Base-by-base conservation (phyloP, 1,284 basidiomycete genomes). In the Bothia castanella region DNA sequence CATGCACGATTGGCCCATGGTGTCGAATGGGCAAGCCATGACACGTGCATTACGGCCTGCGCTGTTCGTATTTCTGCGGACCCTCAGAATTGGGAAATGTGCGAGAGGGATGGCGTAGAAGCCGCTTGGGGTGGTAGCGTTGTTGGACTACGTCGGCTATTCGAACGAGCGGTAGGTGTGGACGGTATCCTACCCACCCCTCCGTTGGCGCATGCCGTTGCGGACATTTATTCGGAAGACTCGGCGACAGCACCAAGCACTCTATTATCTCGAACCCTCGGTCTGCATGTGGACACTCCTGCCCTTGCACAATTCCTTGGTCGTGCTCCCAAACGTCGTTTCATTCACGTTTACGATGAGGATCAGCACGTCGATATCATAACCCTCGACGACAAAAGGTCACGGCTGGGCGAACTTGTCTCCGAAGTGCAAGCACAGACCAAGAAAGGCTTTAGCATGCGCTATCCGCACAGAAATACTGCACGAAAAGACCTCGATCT, bases 281-380 rank as follows among this genome's bases (percentile, higher is more conserved):
- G 87, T 17, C 69, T 81, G 48, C 86, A 89, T 53, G 75, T 74
- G 38, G 83, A 89, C 53, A 81, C 83, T 3, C 82, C 85, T 21
- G 82, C 84, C 4, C 74, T 89, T 31, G 87, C 87, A 4, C 77
- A 75, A 3, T 87, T 87, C 60, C 72, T 89, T 5, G 85, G 86
- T 6, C 79, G 80, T 58, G 69, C 73, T 23, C 73, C 76, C 0
- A 76, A 74, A 54, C 75, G 78, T 48, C 77, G 83, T 38, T 69
- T 72, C 37, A 83, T 89, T 53, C 75, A 76, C 48, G 73, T 76
- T 12, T 74, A 75, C 58, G 71, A 76, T 36, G 74, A 77, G 47
- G 66, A 69, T n/a, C 64, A 68, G 12, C 72, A 80, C 50, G 71
- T 85, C 32, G 69, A 66, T 45, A 53, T 66, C 11, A 41, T 46